These are phyloP conservation scores for Halophytophthora polymorphica DNA, from an alignment of 352 stramenopile species.

Conservation along the genomic window DNA sequence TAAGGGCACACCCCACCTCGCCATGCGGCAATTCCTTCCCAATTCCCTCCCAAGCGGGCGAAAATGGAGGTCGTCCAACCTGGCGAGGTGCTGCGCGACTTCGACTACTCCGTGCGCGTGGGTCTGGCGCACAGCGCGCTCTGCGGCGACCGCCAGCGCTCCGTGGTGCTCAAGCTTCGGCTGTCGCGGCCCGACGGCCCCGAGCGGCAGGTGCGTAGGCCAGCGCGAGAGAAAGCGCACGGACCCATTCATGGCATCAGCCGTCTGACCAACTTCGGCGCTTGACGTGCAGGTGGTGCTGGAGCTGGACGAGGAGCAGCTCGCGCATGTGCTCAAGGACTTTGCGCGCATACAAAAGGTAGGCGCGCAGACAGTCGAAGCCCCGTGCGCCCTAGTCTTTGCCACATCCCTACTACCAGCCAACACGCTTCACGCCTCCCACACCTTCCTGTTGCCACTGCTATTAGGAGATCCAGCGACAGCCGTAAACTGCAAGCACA, in stretches of 20 bases:
- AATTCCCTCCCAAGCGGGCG: too few relatives aligned
- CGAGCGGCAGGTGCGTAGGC: constrained; percentile 30
- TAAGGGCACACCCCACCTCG: neutral
- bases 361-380: neutral
- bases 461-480: constrained; percentile 11
- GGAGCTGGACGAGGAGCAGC: constrained; percentile 40
- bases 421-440: too few relatives aligned
- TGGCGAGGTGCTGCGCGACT: constrained; percentile 40
- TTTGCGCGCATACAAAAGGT: constrained; percentile 40
- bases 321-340: constrained; percentile 30
- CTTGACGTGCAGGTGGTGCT: constrained; percentile 33
- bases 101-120: constrained; percentile 75
- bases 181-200: constrained; percentile 23
- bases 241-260: neutral
- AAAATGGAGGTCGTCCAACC: neutral
- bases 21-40: too few relatives aligned
- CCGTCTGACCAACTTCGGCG: neutral
- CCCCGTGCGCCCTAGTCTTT: too few relatives aligned
- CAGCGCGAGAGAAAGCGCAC: too few relatives aligned
- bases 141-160: constrained; percentile 37
- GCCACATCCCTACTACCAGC: too few relatives aligned
- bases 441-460: neutral
- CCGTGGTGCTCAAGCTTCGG: constrained; percentile 55
- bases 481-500: constrained; percentile 14
- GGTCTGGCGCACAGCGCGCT: constrained; percentile 57